Conservation (phyloP, 164 flowering plant species). For the Vitis rupestris region DNA sequence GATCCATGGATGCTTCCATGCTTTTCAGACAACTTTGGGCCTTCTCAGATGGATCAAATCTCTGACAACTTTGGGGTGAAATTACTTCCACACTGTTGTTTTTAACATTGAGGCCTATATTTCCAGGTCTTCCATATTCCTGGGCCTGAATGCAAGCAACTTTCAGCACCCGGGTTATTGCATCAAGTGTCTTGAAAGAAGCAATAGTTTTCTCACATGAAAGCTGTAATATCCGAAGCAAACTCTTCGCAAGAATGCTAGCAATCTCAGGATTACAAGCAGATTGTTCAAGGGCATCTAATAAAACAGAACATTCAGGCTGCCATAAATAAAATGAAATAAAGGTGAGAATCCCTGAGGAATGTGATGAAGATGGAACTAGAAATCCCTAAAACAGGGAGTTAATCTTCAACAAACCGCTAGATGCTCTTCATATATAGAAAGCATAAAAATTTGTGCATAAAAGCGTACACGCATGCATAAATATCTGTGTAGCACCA, state of each 20-base stretch:
- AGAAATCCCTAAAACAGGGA: background rate
- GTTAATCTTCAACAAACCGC: background rate
- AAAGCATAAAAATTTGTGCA: background rate
- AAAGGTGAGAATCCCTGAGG: conserved; percentile 2
- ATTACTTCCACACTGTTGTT: conserved; percentile 17
- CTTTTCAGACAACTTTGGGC: conserved; percentile 49
- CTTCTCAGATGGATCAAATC: conserved; percentile 21
- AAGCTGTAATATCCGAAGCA: conserved; percentile 62
- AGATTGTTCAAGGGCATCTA: conserved; percentile 87
- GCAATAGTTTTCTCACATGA: conserved; percentile 77
- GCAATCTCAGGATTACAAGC: conserved; percentile 77
- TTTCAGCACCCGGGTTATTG: conserved; percentile 75
- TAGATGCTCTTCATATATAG: background rate
- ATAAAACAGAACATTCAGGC: conserved; percentile 83
- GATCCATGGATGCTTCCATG: conserved; percentile 60
- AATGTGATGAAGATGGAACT: too few species aligned
- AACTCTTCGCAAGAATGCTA: conserved; percentile 56
- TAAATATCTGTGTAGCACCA: background rate
- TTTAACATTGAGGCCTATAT: conserved; percentile 18
- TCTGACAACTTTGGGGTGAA: conserved; percentile 20
- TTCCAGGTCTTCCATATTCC: conserved; percentile 50
- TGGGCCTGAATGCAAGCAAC: conserved; percentile 79
- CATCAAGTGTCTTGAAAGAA: conserved; percentile 74
- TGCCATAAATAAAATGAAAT: conserved; percentile 33
- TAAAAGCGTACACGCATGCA: background rate